Conservation (phyloP, 495 filamentous ascomycete species). For the Aspergillus biplanus region DNA sequence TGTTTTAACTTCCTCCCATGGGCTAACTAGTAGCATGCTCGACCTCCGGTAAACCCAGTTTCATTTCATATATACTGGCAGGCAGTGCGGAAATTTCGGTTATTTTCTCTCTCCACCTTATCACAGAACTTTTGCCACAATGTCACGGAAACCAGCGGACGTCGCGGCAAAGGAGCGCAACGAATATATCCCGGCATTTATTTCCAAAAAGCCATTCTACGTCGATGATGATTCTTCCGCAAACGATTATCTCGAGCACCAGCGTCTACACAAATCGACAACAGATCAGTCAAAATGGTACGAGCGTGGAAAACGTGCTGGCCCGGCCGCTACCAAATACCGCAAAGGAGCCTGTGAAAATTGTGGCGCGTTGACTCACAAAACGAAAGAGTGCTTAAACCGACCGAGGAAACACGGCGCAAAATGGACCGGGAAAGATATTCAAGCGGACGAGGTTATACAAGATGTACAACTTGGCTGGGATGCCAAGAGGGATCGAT, state of each 20-base stretch:
- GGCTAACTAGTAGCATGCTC: too few species aligned
- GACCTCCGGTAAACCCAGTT: too few species aligned
- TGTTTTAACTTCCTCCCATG: too few species aligned
- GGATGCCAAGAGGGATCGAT: constrained; percentile 98
- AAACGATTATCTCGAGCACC: constrained; percentile 94
- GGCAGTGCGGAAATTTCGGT: neutral
- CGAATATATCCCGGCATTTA: constrained; percentile 98
- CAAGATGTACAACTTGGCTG: constrained; percentile 85
- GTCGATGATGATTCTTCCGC: constrained; percentile 76
- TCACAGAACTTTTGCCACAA: constrained; percentile 33
- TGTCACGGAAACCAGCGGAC: constrained; percentile 56
- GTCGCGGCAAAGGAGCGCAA: constrained; percentile 76
- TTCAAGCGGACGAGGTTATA: constrained; percentile 88
- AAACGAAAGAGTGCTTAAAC: constrained; percentile 89
- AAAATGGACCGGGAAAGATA: constrained; percentile 90
- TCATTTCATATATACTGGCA: too few species aligned
- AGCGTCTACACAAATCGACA: constrained; percentile 76
- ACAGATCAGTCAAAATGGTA: constrained; percentile 80
- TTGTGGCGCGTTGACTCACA: constrained; percentile 95
- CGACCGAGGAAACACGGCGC: constrained; percentile 89
- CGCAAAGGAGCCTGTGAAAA: constrained; percentile 98
- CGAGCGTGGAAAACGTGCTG: constrained; percentile 78
- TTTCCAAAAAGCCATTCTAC: constrained; percentile 98
- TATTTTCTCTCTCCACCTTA: neutral
- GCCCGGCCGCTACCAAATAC: constrained; percentile 89